Base-by-base conservation (phyloP, 2,329 filamentous ascomycete genomes). In the Neopestalotiopsis rosae region DNA sequence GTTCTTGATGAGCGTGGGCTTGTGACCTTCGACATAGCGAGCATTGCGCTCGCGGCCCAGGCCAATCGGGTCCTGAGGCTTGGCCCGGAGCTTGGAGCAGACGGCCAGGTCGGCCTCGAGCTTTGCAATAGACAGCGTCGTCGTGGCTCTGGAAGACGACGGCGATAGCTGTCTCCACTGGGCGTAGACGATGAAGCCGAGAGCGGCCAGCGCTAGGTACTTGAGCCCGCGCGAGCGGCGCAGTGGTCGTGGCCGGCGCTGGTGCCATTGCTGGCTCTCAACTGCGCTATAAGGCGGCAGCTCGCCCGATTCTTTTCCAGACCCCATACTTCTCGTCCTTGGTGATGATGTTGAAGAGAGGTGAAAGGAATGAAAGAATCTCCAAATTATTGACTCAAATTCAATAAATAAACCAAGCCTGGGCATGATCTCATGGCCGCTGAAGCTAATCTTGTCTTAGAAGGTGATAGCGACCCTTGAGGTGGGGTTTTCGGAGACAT, bases 1-100 rank as follows among this genome's bases (percentile, higher is more conserved):
- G 75, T 92, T 92, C 70, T 84, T 87, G 72, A 92, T 91, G 56
- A 92, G 82, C 0, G 89, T 89, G 0, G 90, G 86, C 71, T 84
- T 86, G 66, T 86, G 84, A 65, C 88, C 88, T 3, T 88, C 82
- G 58, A 90, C 77, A 74, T 87, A 90, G 62, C 90, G 85, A 24
- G 88, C 88, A 76, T 90, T 92, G 72, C 83, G 83, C 40, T 87
- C 83, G 24, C 90, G 87, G 3, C 88, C 87, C 4, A 81, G 75
- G 24, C 88, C 88, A 45, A 82, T 82, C 1, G 88, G 88, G 70
- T 90, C 88, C 63, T 82, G 75, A 0, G 89, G 89, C 72, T 84
- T 87, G 61, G 80, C 79, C 45, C 82, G 86, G 59, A 92, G 82
- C 75, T 83, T 84, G 40, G 84, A 80, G 78, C 90, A 92, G 1